These are phyloP conservation scores for Magnusiomyces tetraspermus DNA, from an alignment of 1,139 yeast species.

Conservation along the genomic window DNA sequence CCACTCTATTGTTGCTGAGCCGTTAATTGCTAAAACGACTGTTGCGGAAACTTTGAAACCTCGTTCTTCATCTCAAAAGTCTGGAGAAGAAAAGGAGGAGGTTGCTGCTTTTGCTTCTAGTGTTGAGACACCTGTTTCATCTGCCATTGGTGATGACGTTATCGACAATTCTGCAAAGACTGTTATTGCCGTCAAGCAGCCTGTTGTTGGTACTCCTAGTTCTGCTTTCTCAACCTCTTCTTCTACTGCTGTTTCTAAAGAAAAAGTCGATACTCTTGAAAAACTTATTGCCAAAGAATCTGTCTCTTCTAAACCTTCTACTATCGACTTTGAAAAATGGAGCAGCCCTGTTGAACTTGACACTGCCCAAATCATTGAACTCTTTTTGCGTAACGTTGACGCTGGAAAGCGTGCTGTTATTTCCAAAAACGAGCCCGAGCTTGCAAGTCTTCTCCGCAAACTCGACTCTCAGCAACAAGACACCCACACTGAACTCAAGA, in stretches of 20 bases:
- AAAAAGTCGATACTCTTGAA: too few relatives aligned
- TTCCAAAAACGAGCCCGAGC: conserved; percentile 21
- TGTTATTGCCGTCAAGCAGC: not conserved
- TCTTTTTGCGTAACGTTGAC: conserved; percentile 28
- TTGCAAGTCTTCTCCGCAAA: conserved; percentile 21
- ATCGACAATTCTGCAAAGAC: too few relatives aligned
- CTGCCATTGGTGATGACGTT: too few relatives aligned
- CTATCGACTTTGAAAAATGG: conserved; percentile 19
- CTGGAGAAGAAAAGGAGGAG: too few relatives aligned
- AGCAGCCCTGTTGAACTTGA: conserved; percentile 25
- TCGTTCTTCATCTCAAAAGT: too few relatives aligned
- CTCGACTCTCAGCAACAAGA: conserved; percentile 20
- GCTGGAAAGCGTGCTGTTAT: conserved; percentile 23
- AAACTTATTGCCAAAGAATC: too few relatives aligned
- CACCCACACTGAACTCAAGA: conserved; percentile 8
- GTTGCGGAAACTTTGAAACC: not conserved
- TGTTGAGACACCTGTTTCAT: too few relatives aligned
- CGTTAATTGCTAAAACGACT: not conserved
- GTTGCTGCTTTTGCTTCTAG: too few relatives aligned
- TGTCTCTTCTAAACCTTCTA: conserved; percentile 2
- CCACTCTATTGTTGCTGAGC: not conserved
- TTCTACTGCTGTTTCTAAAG: too few relatives aligned
- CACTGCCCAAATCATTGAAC: conserved; percentile 26
- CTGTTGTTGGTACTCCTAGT: not conserved
- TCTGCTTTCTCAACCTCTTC: too few relatives aligned